phyloP scores from a whole-genome alignment of 2,329 filamentous ascomycete species.

The Celoporthe dispersa region DNA sequence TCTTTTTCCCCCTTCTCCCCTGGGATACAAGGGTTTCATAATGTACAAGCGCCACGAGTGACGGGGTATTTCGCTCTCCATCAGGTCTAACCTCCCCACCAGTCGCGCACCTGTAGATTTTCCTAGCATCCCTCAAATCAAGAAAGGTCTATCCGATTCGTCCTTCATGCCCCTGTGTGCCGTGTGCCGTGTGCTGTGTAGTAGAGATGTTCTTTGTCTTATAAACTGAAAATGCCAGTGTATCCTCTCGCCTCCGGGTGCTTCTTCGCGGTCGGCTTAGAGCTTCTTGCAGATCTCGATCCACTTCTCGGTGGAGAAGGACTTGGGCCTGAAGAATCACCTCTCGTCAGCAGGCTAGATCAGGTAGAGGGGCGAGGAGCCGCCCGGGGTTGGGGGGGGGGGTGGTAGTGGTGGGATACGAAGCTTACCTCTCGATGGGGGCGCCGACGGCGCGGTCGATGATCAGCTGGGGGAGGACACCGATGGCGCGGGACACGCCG shows the following conservation, averaged over 20 bases:
- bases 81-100: constrained; percentile 26
- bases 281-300: constrained; percentile 91
- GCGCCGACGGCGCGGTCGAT: constrained; percentile 97
- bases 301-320: constrained; percentile 96
- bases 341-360: constrained; percentile 20
- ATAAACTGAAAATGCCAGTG: constrained; percentile 32
- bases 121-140: constrained; percentile 30
- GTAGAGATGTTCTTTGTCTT: constrained; percentile 35
- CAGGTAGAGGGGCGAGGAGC: background rate
- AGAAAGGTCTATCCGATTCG: constrained; percentile 30
- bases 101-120: constrained; percentile 22
- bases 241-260: constrained; percentile 22
- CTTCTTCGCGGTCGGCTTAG: constrained; percentile 55
- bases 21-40: constrained; percentile 18
- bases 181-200: constrained; percentile 21
- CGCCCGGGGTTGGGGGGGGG: background rate
- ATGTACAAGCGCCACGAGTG: constrained; percentile 30
- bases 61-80: constrained; percentile 29
- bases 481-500: constrained; percentile 96
- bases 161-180: constrained; percentile 34
- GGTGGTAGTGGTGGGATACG: too few relatives aligned
- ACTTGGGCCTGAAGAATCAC: constrained; percentile 69
- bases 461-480: constrained; percentile 98
- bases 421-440: constrained; percentile 80
- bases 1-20: background rate